Evolutionary conservation across 768 basidiomycete genomes (phyloP).

Genomic region (Suillus spraguei): DNA sequence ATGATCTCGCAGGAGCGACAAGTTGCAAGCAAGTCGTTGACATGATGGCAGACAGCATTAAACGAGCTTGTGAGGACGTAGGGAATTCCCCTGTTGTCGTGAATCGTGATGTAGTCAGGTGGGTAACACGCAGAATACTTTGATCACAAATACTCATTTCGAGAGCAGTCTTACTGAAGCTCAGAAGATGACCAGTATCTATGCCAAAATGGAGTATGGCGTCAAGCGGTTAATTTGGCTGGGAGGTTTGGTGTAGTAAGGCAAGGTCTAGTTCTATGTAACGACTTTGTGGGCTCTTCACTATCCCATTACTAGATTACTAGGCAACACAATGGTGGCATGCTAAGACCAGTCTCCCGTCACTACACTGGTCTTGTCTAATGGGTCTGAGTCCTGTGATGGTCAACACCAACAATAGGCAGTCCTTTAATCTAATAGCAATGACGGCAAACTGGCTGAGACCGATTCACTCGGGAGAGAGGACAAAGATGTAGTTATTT

Average conservation of each 20-base stretch:
- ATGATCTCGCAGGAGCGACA: constrained; percentile 59
- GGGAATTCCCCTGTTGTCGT: constrained; percentile 53
- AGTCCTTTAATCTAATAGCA: background rate
- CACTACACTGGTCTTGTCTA: background rate
- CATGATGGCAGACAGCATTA: constrained; percentile 71
- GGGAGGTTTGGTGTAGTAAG: constrained; percentile 50
- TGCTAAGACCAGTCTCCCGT: background rate
- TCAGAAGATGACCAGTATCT: constrained; percentile 80
- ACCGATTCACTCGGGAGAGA: background rate
- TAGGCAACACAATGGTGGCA: background rate
- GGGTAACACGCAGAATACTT: constrained; percentile 20
- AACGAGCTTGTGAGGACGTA: constrained; percentile 64
- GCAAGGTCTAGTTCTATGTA: background rate
- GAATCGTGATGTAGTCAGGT: constrained; percentile 79
- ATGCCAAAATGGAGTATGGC: constrained; percentile 93
- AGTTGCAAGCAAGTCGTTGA: constrained; percentile 81
- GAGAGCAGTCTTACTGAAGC: constrained; percentile 74
- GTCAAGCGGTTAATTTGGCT: constrained; percentile 91
- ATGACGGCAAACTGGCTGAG: background rate
- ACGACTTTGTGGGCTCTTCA: background rate
- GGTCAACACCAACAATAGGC: background rate
- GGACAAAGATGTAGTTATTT: background rate
- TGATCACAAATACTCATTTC: background rate
- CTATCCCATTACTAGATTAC: background rate
- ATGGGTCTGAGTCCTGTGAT: background rate